Base-by-base conservation (phyloP, 441 rosid species). In the Heliophila coronopifolia region DNA sequence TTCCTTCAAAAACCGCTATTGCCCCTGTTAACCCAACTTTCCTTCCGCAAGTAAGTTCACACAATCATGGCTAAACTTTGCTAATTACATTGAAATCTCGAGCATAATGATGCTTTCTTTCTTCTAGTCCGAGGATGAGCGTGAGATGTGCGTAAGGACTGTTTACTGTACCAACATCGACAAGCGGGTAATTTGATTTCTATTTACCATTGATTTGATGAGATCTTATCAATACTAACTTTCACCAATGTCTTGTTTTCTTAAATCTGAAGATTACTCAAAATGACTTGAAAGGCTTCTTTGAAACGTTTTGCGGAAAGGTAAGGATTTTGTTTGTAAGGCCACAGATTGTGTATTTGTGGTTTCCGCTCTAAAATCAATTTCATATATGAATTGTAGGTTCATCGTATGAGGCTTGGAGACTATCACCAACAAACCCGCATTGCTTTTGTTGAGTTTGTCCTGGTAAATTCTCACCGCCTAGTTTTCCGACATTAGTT, bases 1-100 rank as follows among this genome's bases (percentile, higher is more conserved):
- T 87, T 73, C 96, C 98, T 64, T 92, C 98, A 28, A 92, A 81
- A 76, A 92, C 96, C 10, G 98, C 96, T 34, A 92, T 92, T 50
- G 96, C 96, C 16, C 98, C 98, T 38, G 98, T 92, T 58, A 92
- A 92, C 76, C 98, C 98, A 3, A 84, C 96, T 10, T 92, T 83
- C 59, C 72, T 92, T 69, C 98, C 98, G 7, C 72, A 86, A 75
- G 93, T 81, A 66, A 61, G 78, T 47, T 58, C 50, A 45, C 18
- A 55, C 27, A 10, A 27, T 31, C 7, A 26, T 41, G 52, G 22
- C 31, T 53, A 24, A 33, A 32, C 8, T 32, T 37, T 54, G 39
- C 6, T n/a, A n/a, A n/a, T n/a, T n/a, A n/a, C n/a, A n/a, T n/a
- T n/a, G n/a, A 9, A 43, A 22, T 34, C 34, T 26, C 4, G 16